Base-by-base conservation (phyloP, 176 grass and related monocot species). In the Secale cereale region DNA sequence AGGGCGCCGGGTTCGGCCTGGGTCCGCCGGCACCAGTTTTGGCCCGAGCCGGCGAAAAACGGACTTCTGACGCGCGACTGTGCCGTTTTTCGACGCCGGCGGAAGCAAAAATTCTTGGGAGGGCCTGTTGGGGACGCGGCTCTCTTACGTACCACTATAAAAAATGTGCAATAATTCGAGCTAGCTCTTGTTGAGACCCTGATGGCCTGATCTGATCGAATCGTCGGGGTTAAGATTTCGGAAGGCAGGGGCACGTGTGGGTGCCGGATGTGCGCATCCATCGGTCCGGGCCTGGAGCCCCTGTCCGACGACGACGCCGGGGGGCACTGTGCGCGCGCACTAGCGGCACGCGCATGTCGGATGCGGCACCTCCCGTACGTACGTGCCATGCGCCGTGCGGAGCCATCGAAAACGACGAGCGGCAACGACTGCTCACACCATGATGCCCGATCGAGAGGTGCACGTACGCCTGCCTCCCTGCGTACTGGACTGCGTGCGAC, bases 381-480 rank as follows among this genome's bases (percentile, higher is more conserved):
- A 22, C 23, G 72, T 30, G 74, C 81, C 60, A 67, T 59, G 36
- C 40, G 43, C 27, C n/a, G 11, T 15, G 67, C 83, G 85, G 80
- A 74, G 81, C 60, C 81, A 84, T 87, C 61, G 89, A 87, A 84
- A 80, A 84, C 4, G 85, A 52, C 85, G 45, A 83, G 10, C 2
- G 33, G 48, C 20, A 56, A 25, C 17, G 54, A 59, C 31, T 39
- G 80, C 35, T 33, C 23, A 39, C 36, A 59, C 9, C n/a, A n/a
- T n/a, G 65, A n/a, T 20, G 66, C 3, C 36, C 57, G 16, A 52
- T 52, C 48, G 48, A 57, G 65, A 68, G 65, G 17, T 5, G 65
- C 65, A 69, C 9, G 65, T 69, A 69, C 65, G 19, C 32, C 31
- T 15, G 43, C 32, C 32, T 33, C 3, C 43, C 43, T 65, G 17